Conservation (phyloP, 257 asterid genomes). For the Paraleonurus japonicus region DNA sequence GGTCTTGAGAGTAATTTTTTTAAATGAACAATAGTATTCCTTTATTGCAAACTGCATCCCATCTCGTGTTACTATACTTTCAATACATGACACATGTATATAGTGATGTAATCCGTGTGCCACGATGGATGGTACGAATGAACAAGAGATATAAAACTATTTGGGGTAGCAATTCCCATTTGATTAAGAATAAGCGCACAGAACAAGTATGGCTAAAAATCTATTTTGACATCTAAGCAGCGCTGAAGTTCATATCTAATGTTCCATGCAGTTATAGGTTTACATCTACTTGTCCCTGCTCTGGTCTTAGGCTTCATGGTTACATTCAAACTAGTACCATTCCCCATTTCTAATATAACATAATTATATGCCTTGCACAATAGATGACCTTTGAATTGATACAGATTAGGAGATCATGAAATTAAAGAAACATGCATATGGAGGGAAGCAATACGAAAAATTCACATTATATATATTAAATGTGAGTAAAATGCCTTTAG, state of each 20-base stretch:
- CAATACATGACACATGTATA: not conserved
- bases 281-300: not conserved
- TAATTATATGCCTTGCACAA: conserved; percentile 2
- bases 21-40: not conserved
- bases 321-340: not conserved
- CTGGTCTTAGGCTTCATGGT: not conserved
- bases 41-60: not conserved
- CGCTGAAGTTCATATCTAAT: not conserved
- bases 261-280: not conserved
- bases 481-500: conserved; percentile 33
- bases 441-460: conserved; percentile 9
- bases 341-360: not conserved
- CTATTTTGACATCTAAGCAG: not conserved
- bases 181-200: not conserved
- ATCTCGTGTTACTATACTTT: not conserved
- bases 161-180: not conserved
- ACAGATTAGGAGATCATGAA: not conserved
- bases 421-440: not conserved
- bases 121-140: not conserved
- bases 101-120: not conserved
- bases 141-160: not conserved
- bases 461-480: conserved; percentile 29
- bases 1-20: not conserved
- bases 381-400: not conserved
- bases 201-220: not conserved